phyloP scores from a whole-genome alignment of 768 basidiomycete genomes.

The Antrodiella citrinella region DNA sequence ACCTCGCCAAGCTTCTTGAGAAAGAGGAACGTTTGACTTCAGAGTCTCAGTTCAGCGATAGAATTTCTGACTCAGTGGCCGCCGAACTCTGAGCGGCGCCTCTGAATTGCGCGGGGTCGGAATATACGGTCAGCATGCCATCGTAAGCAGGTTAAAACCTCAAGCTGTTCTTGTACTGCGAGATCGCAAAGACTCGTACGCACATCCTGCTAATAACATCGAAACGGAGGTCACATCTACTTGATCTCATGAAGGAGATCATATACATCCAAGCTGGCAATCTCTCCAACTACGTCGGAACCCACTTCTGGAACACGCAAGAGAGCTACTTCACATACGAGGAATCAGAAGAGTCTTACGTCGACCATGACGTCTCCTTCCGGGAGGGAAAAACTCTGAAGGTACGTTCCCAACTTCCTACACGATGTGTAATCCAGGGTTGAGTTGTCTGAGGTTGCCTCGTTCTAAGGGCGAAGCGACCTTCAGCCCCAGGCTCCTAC shows the following conservation, averaged over 20 bases:
- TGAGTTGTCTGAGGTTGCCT: slow-evolving; percentile 6
- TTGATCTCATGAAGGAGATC: slow-evolving; percentile 58
- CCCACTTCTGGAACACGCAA: slow-evolving; percentile 81
- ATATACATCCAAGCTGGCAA: slow-evolving; percentile 70
- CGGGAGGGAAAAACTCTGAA: slow-evolving; percentile 45
- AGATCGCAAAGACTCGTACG: not conserved
- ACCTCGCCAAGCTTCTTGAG: no score
- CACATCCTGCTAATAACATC: no score
- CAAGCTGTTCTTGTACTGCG: no score
- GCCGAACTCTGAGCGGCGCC: no score
- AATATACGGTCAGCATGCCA: no score
- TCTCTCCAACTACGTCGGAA: slow-evolving; percentile 58
- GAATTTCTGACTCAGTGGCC: no score
- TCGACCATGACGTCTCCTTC: slow-evolving; percentile 57
- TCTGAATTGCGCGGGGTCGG: no score
- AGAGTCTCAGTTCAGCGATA: no score
- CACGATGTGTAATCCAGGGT: not conserved
- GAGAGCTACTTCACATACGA: slow-evolving; percentile 55
- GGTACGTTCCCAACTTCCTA: slow-evolving; percentile 28
- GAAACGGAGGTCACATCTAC: no score
- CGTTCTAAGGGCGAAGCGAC: slow-evolving; percentile 32
- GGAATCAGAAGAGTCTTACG: slow-evolving; percentile 33
- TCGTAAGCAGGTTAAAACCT: no score
- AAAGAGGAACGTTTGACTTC: no score
- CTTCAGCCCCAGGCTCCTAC: slow-evolving; percentile 55